A percentile compares a stretch with the other conserved stretches of the same genome.
Evolutionary conservation across 2,329 filamentous ascomycete species (phyloP).

Genomic region (Ophiostoma novo-ulmi): DNA sequence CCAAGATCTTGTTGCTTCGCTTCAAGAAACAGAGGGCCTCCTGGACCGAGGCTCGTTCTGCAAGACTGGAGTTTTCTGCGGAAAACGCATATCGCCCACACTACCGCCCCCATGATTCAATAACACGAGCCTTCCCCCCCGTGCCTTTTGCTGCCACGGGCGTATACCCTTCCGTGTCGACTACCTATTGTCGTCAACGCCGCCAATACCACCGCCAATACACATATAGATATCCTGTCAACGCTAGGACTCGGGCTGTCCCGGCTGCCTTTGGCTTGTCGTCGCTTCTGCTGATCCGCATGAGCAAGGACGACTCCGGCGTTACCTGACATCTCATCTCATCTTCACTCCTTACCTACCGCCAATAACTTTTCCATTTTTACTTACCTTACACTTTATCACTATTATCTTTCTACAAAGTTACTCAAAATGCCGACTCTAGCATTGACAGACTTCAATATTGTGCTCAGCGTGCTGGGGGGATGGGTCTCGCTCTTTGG

Average conservation of each 20-base stretch:
- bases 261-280: constrained; percentile 30
- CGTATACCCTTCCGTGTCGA: not conserved
- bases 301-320: constrained; percentile 39
- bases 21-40: constrained; percentile 8
- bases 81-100: not conserved
- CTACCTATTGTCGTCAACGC: not conserved
- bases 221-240: not conserved
- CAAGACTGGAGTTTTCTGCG: constrained; percentile 24
- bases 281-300: constrained; percentile 28
- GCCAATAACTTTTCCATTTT: not conserved
- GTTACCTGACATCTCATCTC: constrained; percentile 29
- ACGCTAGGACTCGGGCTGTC: constrained; percentile 20
- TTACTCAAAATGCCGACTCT: constrained; percentile 38
- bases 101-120: constrained; percentile 39
- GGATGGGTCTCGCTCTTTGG: constrained; percentile 90
- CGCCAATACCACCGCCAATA: not conserved
- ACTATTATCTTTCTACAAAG: not conserved
- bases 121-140: constrained; percentile 36
- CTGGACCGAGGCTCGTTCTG: constrained; percentile 10
- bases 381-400: not conserved
- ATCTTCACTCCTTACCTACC: not conserved
- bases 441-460: constrained; percentile 68
- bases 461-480: constrained; percentile 72
- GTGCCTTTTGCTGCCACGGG: constrained; percentile 19
- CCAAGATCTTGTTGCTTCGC: not conserved